Base-by-base conservation (phyloP, 352 stramenopile species). In the Pythium plurisporium region DNA sequence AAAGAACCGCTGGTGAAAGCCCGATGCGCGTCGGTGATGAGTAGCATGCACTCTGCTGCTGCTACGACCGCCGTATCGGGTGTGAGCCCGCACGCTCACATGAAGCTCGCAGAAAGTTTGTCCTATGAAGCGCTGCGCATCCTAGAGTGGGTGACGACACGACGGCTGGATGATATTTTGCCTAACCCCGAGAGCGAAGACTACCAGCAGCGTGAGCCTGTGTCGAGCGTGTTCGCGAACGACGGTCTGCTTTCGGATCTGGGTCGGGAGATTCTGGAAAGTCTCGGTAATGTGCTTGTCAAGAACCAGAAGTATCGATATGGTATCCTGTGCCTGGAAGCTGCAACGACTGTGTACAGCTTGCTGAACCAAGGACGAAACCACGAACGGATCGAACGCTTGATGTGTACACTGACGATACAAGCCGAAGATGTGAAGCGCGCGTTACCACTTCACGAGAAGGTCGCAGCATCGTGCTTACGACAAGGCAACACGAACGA, bases 231-330 rank as follows among this genome's bases (percentile, higher is more conserved):
- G 64, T 92, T 90, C 60, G 81, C 67, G 43, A 91, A 85, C n/a
- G 81, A 92, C 40, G 85, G 81, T 0, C 40, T 95, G 4, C 55
- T 92, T 2, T 91, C 81, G 0, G 74, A 85, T 29, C 62, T 93
- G 7, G 85, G 85, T 1, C 77, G 82, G 9, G 82, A 93, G 40
- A 63, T 73, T 5, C 61, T 95, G 0, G 85, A 95, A 48, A 75
- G 62, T 52, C 59, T 92, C 4, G 82, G 85, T 7, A 89, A 90
- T 46, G 72, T 91, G 26, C 69, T 95, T 49, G 84, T 90, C 46
- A 86, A 89, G 63, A 93, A 89, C 50, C 81, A 87, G 33, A 95
- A 95, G 54, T 95, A 95, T 47, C 83, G 81, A 15, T 93, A 89
- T 41, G 83, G 82, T 3, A 89, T 95, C 31, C 34, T 89, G 50